phyloP scores from a whole-genome alignment of 1,139 yeast genomes.

The Wickerhamomyces sp. region DNA sequence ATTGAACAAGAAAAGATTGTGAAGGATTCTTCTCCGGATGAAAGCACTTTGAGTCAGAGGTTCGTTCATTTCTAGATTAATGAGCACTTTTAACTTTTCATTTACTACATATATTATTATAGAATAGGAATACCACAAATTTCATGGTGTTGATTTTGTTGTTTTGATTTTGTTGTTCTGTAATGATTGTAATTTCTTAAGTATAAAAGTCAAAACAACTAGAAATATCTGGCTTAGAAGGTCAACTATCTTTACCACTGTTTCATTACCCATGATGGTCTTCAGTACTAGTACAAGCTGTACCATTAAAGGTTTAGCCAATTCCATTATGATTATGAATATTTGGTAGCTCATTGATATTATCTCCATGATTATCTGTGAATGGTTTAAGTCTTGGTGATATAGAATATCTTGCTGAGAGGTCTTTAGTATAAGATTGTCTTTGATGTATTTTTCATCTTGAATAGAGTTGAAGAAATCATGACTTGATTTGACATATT shows the following conservation, averaged over 20 bases:
- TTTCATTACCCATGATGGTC: slow-evolving; percentile 1
- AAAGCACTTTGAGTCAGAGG: slow-evolving; percentile 30
- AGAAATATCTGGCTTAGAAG: slow-evolving; percentile 1
- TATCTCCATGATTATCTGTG: slow-evolving; percentile 1
- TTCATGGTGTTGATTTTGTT: not conserved
- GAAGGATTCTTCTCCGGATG: slow-evolving; percentile 21
- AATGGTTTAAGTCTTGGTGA: not conserved
- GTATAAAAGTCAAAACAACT: not conserved
- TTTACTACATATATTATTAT: not conserved
- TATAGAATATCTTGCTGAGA: too few species aligned
- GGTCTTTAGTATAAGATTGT: not conserved
- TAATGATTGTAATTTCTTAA: slow-evolving; percentile 1
- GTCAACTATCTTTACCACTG: not conserved
- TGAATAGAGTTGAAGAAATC: slow-evolving; percentile 10
- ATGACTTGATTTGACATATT: slow-evolving; percentile 10
- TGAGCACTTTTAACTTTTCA: not conserved
- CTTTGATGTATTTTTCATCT: not conserved
- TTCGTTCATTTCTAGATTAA: slow-evolving; percentile 18
- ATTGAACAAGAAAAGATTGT: slow-evolving; percentile 36
- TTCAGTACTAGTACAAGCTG: not conserved
- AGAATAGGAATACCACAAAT: not conserved
- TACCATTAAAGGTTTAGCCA: not conserved
- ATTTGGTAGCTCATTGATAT: slow-evolving; percentile 4
- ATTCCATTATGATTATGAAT: not conserved
- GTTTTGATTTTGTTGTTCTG: slow-evolving; percentile 2